These are phyloP conservation scores for Sicyos baderoa DNA, from an alignment of 306 rosid species.

Conservation along the genomic window DNA sequence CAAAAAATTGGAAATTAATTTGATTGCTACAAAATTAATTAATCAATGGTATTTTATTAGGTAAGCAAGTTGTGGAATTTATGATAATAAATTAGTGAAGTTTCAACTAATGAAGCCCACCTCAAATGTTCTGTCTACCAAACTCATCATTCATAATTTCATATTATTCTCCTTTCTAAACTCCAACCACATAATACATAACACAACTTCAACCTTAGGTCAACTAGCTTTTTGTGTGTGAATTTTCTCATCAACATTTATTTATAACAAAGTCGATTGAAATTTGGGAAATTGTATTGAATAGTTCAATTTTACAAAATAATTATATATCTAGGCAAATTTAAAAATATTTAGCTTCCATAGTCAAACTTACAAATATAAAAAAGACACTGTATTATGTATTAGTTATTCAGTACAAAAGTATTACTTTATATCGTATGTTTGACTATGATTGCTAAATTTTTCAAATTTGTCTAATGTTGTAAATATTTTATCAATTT, in stretches of 20 bases:
- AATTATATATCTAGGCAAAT: too few relatives aligned
- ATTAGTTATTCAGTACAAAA: too few relatives aligned
- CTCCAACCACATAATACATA: slow-evolving; percentile 1
- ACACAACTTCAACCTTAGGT: background rate
- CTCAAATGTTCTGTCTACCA: slow-evolving; percentile 13
- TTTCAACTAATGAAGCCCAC: slow-evolving; percentile 13
- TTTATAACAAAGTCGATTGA: background rate
- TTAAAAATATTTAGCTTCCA: too few relatives aligned
- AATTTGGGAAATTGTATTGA: too few relatives aligned
- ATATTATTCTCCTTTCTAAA: slow-evolving; percentile 3
- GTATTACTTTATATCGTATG: too few relatives aligned
- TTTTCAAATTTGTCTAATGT: too few relatives aligned
- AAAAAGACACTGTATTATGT: too few relatives aligned
- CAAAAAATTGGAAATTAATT: background rate
- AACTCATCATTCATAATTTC: slow-evolving; percentile 12
- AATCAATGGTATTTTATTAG: background rate
- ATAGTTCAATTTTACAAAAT: too few relatives aligned
- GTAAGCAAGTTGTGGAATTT: slow-evolving; percentile 5
- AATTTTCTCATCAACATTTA: too few relatives aligned
- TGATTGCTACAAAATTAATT: background rate
- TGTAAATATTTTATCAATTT: too few relatives aligned
- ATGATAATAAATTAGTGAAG: slow-evolving; percentile 9
- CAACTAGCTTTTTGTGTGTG: background rate
- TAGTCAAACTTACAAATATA: too few relatives aligned
- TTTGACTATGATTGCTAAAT: too few relatives aligned